Evolutionary conservation across 1,139 yeast species (phyloP), one percentile per base, ranked within the genome.

Genomic region (Saccharomyces hybrid): DNA sequence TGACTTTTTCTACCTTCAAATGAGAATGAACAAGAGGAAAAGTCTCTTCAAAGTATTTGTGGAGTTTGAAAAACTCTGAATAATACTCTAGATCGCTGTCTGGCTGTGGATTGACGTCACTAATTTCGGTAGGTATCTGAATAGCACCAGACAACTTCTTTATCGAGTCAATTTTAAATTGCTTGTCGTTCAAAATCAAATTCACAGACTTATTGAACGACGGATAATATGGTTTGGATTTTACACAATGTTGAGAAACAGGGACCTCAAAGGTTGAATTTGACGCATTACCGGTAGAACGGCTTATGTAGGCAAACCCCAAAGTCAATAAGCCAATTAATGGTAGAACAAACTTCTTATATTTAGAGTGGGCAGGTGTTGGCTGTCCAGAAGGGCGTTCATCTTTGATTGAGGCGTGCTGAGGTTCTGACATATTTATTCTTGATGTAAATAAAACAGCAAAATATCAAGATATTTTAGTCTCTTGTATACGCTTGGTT

Each of bases 111-210:
- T 72, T 65, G 54, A 73, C 74, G 64, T 86, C 95, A 58, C 73
- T 80, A 19, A 81, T 77, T 61, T 80, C 83, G 4, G 93, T 84
- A 19, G 87, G 82, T 50, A 84, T 72, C 61, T 75, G 76, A 29
- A 87, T 75, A 1, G 90, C 83, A 11, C 80, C 82, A 7, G 78
- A 69, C 47, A 83, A 70, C 60, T 75, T 77, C 12, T 67, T 61
- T 27, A 78, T 74, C 0, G 84, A 76, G 2, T 62, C 52, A 14
- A 73, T 64, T 56, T 74, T 74, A 62, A 73, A 82, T 0, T 62
- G 59, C 12, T 72, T 66, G 59, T 80, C 80, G 49, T 70, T 51
- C 11, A 73, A 55, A 49, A 74, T 71, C 21, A 52, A 57, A 14
- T 65, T 67, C 27, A 51, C 38, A 5, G 53, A 51, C 19, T 51